A percentile compares a stretch with the other conserved stretches of the same genome.
These are phyloP conservation scores for Vigna radiata DNA, from an alignment of 306 rosid species.

Conservation along the genomic window DNA sequence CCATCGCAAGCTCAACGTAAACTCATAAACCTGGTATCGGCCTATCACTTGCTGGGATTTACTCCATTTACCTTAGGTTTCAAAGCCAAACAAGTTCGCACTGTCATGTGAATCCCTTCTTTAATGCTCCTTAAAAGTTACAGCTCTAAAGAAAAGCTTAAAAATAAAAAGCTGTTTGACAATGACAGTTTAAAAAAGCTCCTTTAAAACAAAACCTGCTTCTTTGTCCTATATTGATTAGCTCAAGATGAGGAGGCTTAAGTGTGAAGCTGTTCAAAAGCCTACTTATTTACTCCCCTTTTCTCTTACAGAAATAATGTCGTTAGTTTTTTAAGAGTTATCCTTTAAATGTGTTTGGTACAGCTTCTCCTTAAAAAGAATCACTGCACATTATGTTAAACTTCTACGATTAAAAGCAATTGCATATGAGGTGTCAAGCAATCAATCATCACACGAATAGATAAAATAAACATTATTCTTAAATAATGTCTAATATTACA, in stretches of 20 bases:
- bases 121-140: neutral
- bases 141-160: neutral
- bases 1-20: constrained; percentile 6
- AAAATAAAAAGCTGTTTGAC: neutral
- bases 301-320: neutral
- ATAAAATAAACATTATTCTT: constrained; percentile 10
- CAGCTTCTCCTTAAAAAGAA: neutral
- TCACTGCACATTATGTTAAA: constrained; percentile 3
- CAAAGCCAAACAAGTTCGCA: constrained; percentile 20
- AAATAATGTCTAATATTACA: constrained; percentile 9
- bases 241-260: neutral
- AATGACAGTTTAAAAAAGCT: neutral
- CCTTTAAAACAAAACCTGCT: neutral
- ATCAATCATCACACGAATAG: constrained; percentile 3
- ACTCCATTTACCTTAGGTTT: constrained; percentile 35
- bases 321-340: neutral
- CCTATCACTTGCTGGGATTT: constrained; percentile 18
- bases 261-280: neutral
- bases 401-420: neutral
- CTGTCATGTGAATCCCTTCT: constrained; percentile 35
- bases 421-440: neutral
- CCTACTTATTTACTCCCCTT: neutral
- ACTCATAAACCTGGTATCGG: constrained; percentile 21
- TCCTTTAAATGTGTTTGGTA: neutral
- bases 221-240: neutral